Conservation (phyloP, 2,329 filamentous ascomycete genomes). For the Talaromyces piceae region DNA sequence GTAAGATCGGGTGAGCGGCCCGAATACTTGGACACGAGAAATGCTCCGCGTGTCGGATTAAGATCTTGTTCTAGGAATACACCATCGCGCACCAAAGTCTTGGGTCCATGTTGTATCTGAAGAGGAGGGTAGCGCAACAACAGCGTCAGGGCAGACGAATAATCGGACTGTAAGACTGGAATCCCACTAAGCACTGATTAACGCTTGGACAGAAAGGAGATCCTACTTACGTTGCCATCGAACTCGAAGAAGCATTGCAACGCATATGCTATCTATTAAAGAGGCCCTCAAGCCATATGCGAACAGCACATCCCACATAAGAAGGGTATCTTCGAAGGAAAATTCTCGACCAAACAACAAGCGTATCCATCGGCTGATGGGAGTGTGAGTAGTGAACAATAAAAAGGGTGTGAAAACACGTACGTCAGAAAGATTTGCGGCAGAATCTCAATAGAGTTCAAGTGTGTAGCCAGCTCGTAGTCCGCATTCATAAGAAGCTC, state of each 20-base stretch:
- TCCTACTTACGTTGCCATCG: conserved; percentile 70
- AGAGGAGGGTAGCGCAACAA: conserved; percentile 77
- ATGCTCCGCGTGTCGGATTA: conserved; percentile 35
- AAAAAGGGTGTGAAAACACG: conserved; percentile 20
- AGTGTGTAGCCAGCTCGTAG: conserved; percentile 71
- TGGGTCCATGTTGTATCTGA: conserved; percentile 56
- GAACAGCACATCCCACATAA: conserved; percentile 87
- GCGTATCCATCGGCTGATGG: conserved; percentile 74
- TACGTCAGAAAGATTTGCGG: conserved; percentile 95
- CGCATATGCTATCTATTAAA: conserved; percentile 81
- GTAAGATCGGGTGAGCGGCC: conserved; percentile 33
- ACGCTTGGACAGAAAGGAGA: not conserved
- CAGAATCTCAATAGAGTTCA: conserved; percentile 78
- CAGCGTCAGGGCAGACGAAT: conserved; percentile 73
- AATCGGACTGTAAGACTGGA: conserved; percentile 78
- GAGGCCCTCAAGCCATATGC: conserved; percentile 73
- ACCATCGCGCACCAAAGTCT: conserved; percentile 80
- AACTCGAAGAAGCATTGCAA: conserved; percentile 87
- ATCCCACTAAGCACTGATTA: not conserved
- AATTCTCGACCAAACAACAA: conserved; percentile 92
- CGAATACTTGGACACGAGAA: conserved; percentile 41
- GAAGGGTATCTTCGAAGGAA: conserved; percentile 72
- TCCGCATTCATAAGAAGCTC: conserved; percentile 70
- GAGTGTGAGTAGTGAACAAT: not conserved
- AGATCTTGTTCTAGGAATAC: conserved; percentile 45